Conservation (phyloP, 2,329 filamentous ascomycete species). For the Aureobasidium sp. region DNA sequence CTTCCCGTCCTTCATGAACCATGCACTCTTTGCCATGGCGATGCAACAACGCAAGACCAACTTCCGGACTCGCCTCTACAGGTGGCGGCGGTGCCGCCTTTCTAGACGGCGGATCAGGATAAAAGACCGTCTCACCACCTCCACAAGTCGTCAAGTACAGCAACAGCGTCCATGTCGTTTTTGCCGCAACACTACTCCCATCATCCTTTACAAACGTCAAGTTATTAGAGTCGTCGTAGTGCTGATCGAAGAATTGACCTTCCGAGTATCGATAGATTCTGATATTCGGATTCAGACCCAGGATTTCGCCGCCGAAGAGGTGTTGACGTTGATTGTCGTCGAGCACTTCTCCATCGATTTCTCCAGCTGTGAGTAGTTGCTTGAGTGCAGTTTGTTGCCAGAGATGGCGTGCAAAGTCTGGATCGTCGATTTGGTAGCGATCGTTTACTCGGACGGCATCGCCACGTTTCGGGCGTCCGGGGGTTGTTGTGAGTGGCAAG, state of each 20-base stretch:
- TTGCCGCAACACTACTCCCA: slow-evolving; percentile 44
- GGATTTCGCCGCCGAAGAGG: slow-evolving; percentile 69
- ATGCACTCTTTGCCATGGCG: slow-evolving; percentile 85
- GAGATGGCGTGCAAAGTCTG: slow-evolving; percentile 62
- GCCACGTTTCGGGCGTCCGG: slow-evolving; percentile 68
- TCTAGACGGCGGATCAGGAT: slow-evolving; percentile 53
- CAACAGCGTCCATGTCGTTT: slow-evolving; percentile 85
- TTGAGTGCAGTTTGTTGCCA: slow-evolving; percentile 73
- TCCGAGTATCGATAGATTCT: slow-evolving; percentile 79
- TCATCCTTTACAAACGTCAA: slow-evolving; percentile 50
- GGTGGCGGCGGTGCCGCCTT: slow-evolving; percentile 46
- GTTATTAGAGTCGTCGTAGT: slow-evolving; percentile 85
- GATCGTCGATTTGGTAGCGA: slow-evolving; percentile 74
- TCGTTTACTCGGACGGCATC: slow-evolving; percentile 84
- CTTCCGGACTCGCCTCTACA: slow-evolving; percentile 66
- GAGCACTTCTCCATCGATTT: slow-evolving; percentile 26
- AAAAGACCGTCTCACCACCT: slow-evolving; percentile 89
- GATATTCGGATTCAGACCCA: slow-evolving; percentile 86
- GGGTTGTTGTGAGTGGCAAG: slow-evolving; percentile 69
- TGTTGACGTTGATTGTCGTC: slow-evolving; percentile 28
- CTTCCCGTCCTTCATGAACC: slow-evolving; percentile 78
- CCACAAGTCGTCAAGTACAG: slow-evolving; percentile 79
- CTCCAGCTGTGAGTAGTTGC: slow-evolving; percentile 45
- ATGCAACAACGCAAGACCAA: slow-evolving; percentile 80
- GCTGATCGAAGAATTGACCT: slow-evolving; percentile 86